Conservation (phyloP, 169 alveolate species). For the Plasmodium inui region DNA sequence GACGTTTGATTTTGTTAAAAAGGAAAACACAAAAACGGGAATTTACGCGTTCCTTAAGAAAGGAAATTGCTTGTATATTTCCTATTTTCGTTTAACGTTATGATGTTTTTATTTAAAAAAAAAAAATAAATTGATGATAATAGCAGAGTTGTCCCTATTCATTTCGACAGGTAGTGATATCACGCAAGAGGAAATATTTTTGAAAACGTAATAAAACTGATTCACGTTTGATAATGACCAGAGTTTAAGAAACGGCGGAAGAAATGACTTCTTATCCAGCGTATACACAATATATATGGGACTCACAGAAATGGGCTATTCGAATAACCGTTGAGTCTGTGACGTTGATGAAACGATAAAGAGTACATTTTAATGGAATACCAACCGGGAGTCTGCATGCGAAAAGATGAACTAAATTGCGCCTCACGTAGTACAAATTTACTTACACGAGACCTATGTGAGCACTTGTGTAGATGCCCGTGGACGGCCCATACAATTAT, state of each 20-base stretch:
- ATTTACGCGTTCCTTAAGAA: background rate
- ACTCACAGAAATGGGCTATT: background rate
- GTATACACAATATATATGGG: background rate
- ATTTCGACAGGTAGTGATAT: background rate
- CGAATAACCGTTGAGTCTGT: background rate
- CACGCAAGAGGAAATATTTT: background rate
- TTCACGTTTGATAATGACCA: background rate
- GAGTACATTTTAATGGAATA: background rate
- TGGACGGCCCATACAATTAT: background rate
- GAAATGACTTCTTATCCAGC: background rate
- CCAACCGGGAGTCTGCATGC: background rate
- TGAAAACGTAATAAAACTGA: background rate
- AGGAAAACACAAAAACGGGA: background rate
- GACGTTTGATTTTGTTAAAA: background rate
- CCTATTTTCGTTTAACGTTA: background rate
- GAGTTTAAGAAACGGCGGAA: background rate
- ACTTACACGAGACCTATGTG: background rate
- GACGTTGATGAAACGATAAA: background rate
- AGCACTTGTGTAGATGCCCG: background rate
- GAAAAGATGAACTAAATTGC: background rate
- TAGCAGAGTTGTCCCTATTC: background rate
- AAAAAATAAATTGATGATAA: background rate
- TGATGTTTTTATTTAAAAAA: background rate
- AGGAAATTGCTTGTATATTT: background rate
- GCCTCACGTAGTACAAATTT: background rate